These are phyloP conservation scores for Penicillium freii DNA, from an alignment of 2,329 filamentous ascomycete genomes.

Conservation along the genomic window DNA sequence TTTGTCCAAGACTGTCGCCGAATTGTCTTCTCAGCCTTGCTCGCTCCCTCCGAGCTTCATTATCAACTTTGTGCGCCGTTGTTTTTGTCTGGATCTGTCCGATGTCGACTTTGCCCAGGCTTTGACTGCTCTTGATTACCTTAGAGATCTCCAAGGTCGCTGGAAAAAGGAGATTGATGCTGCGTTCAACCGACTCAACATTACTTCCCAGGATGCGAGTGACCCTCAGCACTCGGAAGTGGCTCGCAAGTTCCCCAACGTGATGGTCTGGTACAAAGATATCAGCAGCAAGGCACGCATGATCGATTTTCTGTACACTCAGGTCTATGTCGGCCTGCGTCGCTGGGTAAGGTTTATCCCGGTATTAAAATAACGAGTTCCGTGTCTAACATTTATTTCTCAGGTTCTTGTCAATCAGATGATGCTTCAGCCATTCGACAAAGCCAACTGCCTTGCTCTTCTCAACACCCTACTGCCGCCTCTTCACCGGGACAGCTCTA, in stretches of 20 bases:
- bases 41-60: slow-evolving; percentile 63
- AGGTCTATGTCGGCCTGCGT: slow-evolving; percentile 60
- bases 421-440: slow-evolving; percentile 61
- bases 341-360: slow-evolving; percentile 55
- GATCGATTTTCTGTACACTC: slow-evolving; percentile 58
- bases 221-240: slow-evolving; percentile 47
- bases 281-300: slow-evolving; percentile 53
- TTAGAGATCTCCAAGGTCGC: slow-evolving; percentile 61
- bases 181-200: slow-evolving; percentile 54
- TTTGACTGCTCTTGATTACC: slow-evolving; percentile 64
- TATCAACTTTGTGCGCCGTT: slow-evolving; percentile 59
- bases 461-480: slow-evolving; percentile 67
- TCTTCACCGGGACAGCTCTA: slow-evolving; percentile 42
- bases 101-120: slow-evolving; percentile 65
- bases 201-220: slow-evolving; percentile 50
- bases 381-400: background rate
- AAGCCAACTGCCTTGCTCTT: slow-evolving; percentile 65
- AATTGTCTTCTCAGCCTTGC: slow-evolving; percentile 58
- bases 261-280: slow-evolving; percentile 55
- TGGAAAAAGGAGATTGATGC: slow-evolving; percentile 57
- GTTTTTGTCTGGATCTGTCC: slow-evolving; percentile 56
- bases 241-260: slow-evolving; percentile 52
- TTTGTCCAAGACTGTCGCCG: slow-evolving; percentile 53
- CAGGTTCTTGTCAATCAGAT: slow-evolving; percentile 66
- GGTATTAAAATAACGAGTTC: background rate